Percentiles rank a stretch among this genome's conserved stretches.
phyloP scores from a whole-genome alignment of 176 grass and related monocot genomes.

The Stipa capillata region DNA sequence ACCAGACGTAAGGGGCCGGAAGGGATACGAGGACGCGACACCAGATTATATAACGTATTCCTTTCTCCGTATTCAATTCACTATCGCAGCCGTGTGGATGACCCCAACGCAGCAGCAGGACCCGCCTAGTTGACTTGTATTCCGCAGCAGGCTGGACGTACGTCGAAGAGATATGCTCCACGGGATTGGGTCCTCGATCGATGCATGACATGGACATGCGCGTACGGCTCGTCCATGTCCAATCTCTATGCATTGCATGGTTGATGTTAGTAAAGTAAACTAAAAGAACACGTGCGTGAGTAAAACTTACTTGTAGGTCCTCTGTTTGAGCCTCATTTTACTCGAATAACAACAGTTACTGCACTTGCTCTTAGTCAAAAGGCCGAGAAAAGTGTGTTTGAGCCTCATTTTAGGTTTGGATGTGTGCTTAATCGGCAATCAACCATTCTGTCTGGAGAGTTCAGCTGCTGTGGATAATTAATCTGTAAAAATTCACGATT shows the following conservation, averaged over 20 bases:
- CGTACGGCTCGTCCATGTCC: neutral
- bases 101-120: neutral
- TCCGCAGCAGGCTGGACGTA: neutral
- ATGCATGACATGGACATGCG: neutral
- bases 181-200: neutral
- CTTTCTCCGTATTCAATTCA: neutral
- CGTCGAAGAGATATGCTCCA: neutral
- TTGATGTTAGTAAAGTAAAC: neutral
- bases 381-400: too few species aligned
- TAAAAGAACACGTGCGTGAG: neutral
- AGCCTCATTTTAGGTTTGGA: too few species aligned
- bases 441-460: too few species aligned
- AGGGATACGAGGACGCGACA: slow-evolving; percentile 4
- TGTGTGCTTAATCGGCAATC: too few species aligned
- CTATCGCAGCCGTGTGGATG: neutral
- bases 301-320: too few species aligned
- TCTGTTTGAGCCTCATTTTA: too few species aligned
- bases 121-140: neutral
- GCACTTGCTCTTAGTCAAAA: too few species aligned
- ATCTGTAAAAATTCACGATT: too few species aligned
- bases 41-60: neutral
- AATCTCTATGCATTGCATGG: neutral
- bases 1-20: neutral
- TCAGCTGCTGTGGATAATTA: too few species aligned
- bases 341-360: too few species aligned